Evolutionary conservation across 2,329 filamentous ascomycete species (phyloP).

Genomic region (Colletotrichum phormii): DNA sequence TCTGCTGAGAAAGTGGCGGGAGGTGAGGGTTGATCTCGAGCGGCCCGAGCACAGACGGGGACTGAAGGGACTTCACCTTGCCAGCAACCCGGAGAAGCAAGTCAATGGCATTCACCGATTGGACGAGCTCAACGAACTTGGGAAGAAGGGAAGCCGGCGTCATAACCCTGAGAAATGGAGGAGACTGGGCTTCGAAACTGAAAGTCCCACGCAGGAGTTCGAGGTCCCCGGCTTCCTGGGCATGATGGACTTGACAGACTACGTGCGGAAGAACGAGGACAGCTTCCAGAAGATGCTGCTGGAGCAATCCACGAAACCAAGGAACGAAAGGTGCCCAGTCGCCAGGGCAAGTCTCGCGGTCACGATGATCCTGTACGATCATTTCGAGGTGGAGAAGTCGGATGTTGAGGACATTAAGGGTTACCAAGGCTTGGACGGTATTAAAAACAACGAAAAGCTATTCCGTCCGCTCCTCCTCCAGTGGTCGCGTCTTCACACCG

Average conservation of each 20-base stretch:
- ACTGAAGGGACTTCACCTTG: constrained; percentile 85
- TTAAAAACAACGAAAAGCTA: constrained; percentile 83
- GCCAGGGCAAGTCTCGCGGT: constrained; percentile 88
- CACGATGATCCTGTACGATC: constrained; percentile 90
- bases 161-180: constrained; percentile 95
- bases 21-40: constrained; percentile 86
- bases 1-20: constrained; percentile 87
- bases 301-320: constrained; percentile 83
- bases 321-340: constrained; percentile 83
- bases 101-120: constrained; percentile 51
- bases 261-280: constrained; percentile 91
- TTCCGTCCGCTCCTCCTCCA: constrained; percentile 91
- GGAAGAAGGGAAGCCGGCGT: constrained; percentile 72
- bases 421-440: constrained; percentile 79
- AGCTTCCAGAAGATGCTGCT: constrained; percentile 91
- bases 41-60: constrained; percentile 88
- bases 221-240: constrained; percentile 87
- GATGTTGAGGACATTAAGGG: constrained; percentile 83
- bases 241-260: constrained; percentile 98
- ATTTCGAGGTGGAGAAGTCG: constrained; percentile 91
- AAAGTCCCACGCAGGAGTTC: constrained; percentile 89
- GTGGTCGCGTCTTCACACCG: constrained; percentile 91
- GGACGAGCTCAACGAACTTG: constrained; percentile 51
- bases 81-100: constrained; percentile 77
- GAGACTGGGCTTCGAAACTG: constrained; percentile 89